Percentiles rank a stretch among this genome's conserved stretches.
These are phyloP conservation scores for Ceratocystis eucalypticola DNA, from an alignment of 2,329 filamentous ascomycete species.

Conservation along the genomic window DNA sequence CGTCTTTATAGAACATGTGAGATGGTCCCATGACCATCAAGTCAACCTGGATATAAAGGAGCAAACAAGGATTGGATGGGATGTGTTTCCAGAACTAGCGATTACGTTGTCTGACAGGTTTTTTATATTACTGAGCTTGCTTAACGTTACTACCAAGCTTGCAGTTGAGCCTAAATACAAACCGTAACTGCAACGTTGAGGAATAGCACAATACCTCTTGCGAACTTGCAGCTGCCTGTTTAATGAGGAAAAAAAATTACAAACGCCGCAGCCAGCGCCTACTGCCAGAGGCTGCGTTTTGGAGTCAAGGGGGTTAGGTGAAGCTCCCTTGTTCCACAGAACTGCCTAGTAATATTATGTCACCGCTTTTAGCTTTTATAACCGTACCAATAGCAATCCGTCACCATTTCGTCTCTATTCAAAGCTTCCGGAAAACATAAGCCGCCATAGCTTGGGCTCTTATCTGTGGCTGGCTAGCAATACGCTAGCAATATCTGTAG, in stretches of 20 bases:
- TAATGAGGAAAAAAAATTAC: background rate
- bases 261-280: background rate
- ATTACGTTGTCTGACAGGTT: background rate
- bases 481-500: no score
- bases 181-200: background rate
- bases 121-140: background rate
- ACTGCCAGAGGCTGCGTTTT: background rate
- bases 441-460: no score
- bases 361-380: background rate
- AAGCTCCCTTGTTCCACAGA: background rate
- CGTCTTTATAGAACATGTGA: background rate
- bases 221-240: background rate
- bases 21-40: constrained; percentile 7
- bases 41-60: background rate
- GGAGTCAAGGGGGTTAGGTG: background rate
- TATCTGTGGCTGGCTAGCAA: no score
- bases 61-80: background rate
- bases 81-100: background rate
- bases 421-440: background rate
- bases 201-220: no score
- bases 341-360: background rate
- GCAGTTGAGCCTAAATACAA: background rate
- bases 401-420: background rate
- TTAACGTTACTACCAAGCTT: background rate
- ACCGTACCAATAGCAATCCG: background rate